These are phyloP conservation scores for Colletotrichum theobromicola DNA, from an alignment of 2,329 filamentous ascomycete genomes.

Conservation along the genomic window DNA sequence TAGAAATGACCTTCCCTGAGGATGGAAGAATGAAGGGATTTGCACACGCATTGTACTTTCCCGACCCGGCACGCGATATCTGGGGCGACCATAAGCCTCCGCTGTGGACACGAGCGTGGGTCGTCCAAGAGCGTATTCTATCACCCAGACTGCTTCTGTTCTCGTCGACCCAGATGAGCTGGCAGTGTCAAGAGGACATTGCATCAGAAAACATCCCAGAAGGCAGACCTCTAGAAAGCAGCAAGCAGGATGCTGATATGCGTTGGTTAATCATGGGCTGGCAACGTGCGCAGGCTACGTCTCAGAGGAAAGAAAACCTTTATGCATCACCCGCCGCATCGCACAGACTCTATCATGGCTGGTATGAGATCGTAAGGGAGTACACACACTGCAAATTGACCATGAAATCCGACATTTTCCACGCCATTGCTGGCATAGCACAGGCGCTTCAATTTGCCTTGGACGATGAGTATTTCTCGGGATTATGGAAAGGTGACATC, in stretches of 20 bases:
- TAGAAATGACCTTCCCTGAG: rapidly evolving
- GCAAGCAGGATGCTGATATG: rapidly evolving
- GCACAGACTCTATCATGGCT: rapidly evolving
- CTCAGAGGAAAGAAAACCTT: neutral
- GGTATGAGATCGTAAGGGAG: neutral
- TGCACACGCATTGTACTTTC: neutral
- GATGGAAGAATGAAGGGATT: neutral
- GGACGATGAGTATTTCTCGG: rapidly evolving
- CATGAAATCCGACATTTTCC: neutral
- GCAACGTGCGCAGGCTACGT: neutral
- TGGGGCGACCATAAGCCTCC: neutral
- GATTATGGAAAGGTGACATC: rapidly evolving
- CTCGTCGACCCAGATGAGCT: rapidly evolving
- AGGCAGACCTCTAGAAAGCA: rapidly evolving
- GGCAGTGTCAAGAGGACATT: neutral
- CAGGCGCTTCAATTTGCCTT: neutral
- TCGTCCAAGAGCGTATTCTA: rapidly evolving
- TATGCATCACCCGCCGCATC: rapidly evolving
- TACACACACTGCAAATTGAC: neutral
- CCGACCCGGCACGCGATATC: neutral
- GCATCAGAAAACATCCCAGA: neutral
- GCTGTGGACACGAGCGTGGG: rapidly evolving
- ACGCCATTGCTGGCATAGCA: neutral
- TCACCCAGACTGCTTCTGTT: neutral
- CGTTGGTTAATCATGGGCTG: neutral